Evolutionary conservation across 169 alveolate genomes (phyloP).

Genomic region (Cryptosporidium viatorum): DNA sequence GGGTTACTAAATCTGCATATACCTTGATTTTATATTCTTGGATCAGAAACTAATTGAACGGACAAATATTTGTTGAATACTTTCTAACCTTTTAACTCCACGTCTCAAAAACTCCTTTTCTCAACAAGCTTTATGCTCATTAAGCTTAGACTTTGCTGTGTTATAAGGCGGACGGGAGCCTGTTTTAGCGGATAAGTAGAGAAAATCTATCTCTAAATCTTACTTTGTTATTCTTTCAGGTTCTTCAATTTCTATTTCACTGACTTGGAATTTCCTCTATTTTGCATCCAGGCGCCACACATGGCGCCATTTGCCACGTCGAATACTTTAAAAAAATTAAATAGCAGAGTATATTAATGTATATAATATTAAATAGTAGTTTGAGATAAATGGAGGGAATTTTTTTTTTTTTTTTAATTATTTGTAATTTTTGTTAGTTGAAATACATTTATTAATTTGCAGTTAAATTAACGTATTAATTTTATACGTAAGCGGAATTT

Average conservation of each 20-base stretch:
- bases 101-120: conserved; percentile 5
- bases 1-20: not conserved
- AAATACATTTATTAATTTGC: not conserved
- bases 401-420: too few relatives aligned
- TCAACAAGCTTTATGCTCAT: not conserved
- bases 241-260: not conserved
- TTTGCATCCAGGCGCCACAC: conserved; percentile 67
- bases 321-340: conserved; percentile 4
- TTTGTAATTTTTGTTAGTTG: not conserved
- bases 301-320: conserved; percentile 66
- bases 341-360: not conserved
- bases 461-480: not conserved
- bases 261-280: conserved; percentile 6
- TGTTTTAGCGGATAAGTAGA: conserved; percentile 1
- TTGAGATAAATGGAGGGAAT: not conserved
- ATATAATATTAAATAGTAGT: not conserved
- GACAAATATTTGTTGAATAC: conserved; percentile 4
- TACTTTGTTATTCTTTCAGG: not conserved
- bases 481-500: not conserved
- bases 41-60: not conserved
- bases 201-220: not conserved
- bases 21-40: not conserved
- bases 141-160: not conserved
- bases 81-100: not conserved
- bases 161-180: conserved; percentile 18